Conservation (phyloP, 768 basidiomycete genomes). For the Lactarius quietus region DNA sequence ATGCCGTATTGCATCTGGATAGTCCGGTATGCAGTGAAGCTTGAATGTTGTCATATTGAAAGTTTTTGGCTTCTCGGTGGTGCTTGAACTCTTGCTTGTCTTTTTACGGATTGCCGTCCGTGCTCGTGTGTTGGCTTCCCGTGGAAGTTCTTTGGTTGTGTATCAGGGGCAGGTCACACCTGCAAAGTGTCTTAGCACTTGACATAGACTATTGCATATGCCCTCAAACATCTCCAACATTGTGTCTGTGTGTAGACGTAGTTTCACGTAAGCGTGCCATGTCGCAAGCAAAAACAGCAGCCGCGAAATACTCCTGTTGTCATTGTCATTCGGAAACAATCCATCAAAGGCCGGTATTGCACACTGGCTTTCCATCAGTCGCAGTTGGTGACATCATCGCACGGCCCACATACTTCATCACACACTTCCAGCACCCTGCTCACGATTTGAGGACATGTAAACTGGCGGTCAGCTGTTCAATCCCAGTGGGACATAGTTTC, state of each 20-base stretch:
- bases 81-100: background rate
- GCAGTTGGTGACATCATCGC: too few species aligned
- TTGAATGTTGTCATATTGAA: background rate
- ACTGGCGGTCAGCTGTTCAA: too few species aligned
- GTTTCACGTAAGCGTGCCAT: background rate
- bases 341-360: background rate
- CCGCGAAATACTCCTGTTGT: slow-evolving; percentile 43
- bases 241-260: background rate
- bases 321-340: slow-evolving; percentile 29
- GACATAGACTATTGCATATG: background rate
- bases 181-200: background rate
- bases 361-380: background rate
- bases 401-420: background rate
- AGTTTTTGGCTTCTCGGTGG: background rate
- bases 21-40: background rate
- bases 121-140: background rate
- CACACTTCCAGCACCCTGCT: too few species aligned
- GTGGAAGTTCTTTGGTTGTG: background rate
- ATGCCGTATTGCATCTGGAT: background rate
- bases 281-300: slow-evolving; percentile 5
- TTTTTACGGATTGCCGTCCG: too few species aligned
- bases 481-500: too few species aligned
- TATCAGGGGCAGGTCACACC: background rate
- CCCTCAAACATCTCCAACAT: background rate
- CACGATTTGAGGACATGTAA: too few species aligned